A percentile compares a stretch with the other conserved stretches of the same genome.
Conservation (phyloP, 345 rosid genomes). For the Citrus inodora region DNA sequence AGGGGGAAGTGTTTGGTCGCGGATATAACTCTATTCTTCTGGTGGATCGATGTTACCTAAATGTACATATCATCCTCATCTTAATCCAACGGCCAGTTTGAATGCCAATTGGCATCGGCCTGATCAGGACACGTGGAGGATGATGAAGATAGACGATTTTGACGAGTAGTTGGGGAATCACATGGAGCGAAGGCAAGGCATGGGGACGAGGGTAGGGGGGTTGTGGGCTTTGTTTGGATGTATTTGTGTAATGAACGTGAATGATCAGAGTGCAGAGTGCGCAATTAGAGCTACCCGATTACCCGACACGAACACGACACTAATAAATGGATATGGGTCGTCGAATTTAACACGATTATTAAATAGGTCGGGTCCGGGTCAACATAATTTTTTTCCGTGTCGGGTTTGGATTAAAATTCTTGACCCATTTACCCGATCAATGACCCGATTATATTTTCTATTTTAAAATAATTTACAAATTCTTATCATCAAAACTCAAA, state of each 20-base stretch:
- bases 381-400: no score
- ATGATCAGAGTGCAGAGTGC: background rate
- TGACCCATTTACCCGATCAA: no score
- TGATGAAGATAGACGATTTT: background rate
- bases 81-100: background rate
- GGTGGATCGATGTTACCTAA: no score
- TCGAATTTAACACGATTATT: no score
- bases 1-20: conserved; percentile 16
- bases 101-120: background rate
- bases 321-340: no score
- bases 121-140: background rate
- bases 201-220: conserved; percentile 5
- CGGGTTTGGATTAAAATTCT: no score
- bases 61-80: background rate
- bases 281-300: no score
- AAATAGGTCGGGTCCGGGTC: no score
- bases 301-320: no score
- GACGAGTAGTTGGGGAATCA: conserved; percentile 10
- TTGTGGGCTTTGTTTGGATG: conserved; percentile 14
- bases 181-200: conserved; percentile 2
- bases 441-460: no score
- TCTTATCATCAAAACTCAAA: no score
- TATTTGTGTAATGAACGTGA: background rate
- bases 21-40: background rate
- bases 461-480: no score